Conservation (phyloP, 192 early-diverging fungal genomes). For the Geranomyces variabilis region DNA sequence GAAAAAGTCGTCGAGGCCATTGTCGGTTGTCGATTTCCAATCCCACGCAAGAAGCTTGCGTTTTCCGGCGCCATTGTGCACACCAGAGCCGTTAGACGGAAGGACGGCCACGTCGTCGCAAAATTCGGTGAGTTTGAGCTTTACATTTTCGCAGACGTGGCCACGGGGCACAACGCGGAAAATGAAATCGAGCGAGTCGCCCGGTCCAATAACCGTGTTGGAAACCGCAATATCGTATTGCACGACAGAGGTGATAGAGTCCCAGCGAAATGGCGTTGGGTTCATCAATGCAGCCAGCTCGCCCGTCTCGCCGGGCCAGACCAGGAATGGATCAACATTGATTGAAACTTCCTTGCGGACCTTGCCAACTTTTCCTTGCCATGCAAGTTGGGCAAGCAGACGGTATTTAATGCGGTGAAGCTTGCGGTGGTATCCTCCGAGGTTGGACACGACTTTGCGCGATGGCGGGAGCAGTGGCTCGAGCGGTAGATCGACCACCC, state of each 20-base stretch:
- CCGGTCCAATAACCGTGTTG: conserved; percentile 20
- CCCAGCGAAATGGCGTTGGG: conserved; percentile 17
- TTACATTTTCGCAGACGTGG: conserved; percentile 18
- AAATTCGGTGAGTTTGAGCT: conserved; percentile 14
- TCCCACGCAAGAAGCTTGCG: conserved; percentile 20
- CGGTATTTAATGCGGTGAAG: conserved; percentile 20
- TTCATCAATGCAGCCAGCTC: background rate
- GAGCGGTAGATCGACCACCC: conserved; percentile 13
- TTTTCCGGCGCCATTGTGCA: background rate
- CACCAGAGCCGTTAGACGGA: background rate
- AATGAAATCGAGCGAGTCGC: conserved; percentile 19
- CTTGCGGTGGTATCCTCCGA: background rate
- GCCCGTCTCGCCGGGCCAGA: conserved; percentile 15
- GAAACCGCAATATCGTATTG: conserved; percentile 24
- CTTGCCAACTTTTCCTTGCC: conserved; percentile 9
- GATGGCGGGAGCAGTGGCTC: conserved; percentile 26
- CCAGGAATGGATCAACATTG: conserved; percentile 22
- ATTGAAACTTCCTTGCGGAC: conserved; percentile 13
- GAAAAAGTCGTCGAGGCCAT: conserved; percentile 19
- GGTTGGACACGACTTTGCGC: conserved; percentile 13
- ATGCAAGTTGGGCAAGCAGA: conserved; percentile 5
- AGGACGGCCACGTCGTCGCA: conserved; percentile 12
- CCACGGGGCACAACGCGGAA: conserved; percentile 25
- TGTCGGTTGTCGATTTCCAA: conserved; percentile 13
- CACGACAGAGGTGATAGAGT: conserved; percentile 4